Conservation (phyloP, 495 filamentous ascomycete genomes). For the Annulohypoxylon nitens region DNA sequence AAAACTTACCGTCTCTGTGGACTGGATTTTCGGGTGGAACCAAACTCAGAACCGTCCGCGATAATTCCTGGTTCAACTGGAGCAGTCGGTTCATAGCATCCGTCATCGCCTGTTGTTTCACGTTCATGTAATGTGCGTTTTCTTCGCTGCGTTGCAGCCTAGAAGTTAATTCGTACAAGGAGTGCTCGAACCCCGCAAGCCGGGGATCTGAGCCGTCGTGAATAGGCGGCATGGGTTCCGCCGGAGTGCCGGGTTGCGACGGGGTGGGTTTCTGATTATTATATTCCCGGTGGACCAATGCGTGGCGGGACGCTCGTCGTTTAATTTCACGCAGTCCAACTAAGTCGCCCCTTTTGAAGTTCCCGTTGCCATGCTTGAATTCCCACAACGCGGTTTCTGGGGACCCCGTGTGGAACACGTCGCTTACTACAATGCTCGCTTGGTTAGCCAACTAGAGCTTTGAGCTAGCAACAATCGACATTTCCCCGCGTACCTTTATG, state of each 20-base stretch:
- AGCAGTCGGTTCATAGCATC: conserved; percentile 82
- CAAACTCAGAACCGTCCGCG: conserved; percentile 75
- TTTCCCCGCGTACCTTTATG: conserved; percentile 83
- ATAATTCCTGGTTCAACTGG: conserved; percentile 78
- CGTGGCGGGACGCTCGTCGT: conserved; percentile 93
- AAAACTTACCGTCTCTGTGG: conserved; percentile 71
- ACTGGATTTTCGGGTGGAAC: conserved; percentile 74
- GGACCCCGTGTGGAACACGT: conserved; percentile 97
- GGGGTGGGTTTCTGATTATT: conserved; percentile 82
- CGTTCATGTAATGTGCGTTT: conserved; percentile 78
- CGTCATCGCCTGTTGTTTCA: conserved; percentile 83
- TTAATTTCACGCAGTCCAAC: conserved; percentile 95
- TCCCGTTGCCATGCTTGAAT: conserved; percentile 98
- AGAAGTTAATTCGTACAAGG: conserved; percentile 80
- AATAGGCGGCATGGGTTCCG: conserved; percentile 75
- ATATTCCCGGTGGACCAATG: conserved; percentile 94
- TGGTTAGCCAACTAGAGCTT: conserved; percentile 23
- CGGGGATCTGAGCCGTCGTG: conserved; percentile 82
- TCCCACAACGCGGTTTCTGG: conserved; percentile 97
- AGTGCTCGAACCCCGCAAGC: conserved; percentile 82
- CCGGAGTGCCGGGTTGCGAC: conserved; percentile 85
- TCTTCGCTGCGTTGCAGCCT: conserved; percentile 88
- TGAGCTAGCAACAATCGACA: conserved; percentile 19
- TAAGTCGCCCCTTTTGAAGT: conserved; percentile 94
- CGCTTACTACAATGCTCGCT: conserved; percentile 76